Evolutionary conservation across 805 yeast species (phyloP).

Genomic region (Candida mattraensis): DNA sequence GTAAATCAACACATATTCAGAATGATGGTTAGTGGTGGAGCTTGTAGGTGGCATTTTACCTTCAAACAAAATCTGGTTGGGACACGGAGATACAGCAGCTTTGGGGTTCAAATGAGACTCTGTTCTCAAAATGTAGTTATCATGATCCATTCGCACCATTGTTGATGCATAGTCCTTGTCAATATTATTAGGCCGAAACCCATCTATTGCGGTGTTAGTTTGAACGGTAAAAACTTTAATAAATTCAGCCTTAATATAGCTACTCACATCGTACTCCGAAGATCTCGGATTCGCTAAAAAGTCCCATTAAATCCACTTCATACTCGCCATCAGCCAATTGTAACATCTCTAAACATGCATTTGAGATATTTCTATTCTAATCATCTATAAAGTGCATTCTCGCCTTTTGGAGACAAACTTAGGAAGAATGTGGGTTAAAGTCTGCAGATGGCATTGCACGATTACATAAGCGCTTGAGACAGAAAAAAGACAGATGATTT

Average conservation of each 20-base stretch:
- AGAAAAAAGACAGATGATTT: no score
- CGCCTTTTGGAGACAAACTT: no score
- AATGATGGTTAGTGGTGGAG: conserved; percentile 2
- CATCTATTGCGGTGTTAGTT: conserved; percentile 23
- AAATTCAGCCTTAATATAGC: background rate
- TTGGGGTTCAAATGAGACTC: conserved; percentile 26
- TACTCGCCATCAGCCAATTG: conserved; percentile 38
- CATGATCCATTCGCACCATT: conserved; percentile 22
- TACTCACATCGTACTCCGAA: conserved; percentile 36
- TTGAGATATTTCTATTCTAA: no score
- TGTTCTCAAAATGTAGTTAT: conserved; percentile 24
- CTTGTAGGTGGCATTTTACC: conserved; percentile 24
- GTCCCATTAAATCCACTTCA: conserved; percentile 32
- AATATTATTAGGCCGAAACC: conserved; percentile 35
- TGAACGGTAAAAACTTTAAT: no score
- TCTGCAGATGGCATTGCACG: no score
- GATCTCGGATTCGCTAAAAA: conserved; percentile 21
- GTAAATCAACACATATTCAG: conserved; percentile 30
- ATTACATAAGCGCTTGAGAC: no score
- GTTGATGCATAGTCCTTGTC: conserved; percentile 26
- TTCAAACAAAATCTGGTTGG: conserved; percentile 30
- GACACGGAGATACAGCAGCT: conserved; percentile 13
- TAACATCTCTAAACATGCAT: no score
- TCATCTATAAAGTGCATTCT: no score
- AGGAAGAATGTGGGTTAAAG: no score